Base-by-base conservation (phyloP, 441 rosid species). In the Macaranga tanarius region DNA sequence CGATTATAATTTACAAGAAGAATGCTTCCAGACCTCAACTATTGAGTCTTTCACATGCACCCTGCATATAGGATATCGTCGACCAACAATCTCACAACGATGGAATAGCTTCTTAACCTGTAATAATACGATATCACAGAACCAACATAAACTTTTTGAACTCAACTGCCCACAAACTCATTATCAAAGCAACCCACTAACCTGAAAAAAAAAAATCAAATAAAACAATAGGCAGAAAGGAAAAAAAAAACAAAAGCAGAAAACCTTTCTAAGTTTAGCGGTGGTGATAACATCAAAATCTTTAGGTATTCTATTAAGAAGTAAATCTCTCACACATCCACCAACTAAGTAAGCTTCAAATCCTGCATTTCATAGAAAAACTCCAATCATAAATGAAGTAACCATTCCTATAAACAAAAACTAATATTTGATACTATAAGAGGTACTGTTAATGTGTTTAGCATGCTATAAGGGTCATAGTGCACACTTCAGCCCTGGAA, bases 261-360 rank as follows among this genome's bases (percentile, higher is more conserved):
- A 67, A 71, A 96, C 99, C 99, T 93, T 81, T 62, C 74, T 71
- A 77, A 93, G 97, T 22, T 64, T 78, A 44, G 99, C 98, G 4
- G 97, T 87, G 70, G 99, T 96, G 86, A 93, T 86, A 64, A 96
- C 90, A 82, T 96, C 99, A 81, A 84, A 93, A 83, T 93, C 99
- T 84, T 93, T 96, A 40, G 99, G 99, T 50, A 75, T 76, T 81
- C 82, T 88, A 15, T 88, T 79, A 25, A 96, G 82, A 73, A 96
- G 69, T 73, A 96, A 87, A 86, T 96, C 99, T 82, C 98, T 86
- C 62, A 96, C 98, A 63, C 98, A 96, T 57, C 98, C 99, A 57
- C 99, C 99, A 60, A 96, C 98, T 72, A 96, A 86, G 78, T 91
- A 95, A 47, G 92, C 90, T 75, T 87, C 87, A 52, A 82, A 88